Base-by-base conservation (phyloP, 768 basidiomycete genomes). In the Mycena crocata region DNA sequence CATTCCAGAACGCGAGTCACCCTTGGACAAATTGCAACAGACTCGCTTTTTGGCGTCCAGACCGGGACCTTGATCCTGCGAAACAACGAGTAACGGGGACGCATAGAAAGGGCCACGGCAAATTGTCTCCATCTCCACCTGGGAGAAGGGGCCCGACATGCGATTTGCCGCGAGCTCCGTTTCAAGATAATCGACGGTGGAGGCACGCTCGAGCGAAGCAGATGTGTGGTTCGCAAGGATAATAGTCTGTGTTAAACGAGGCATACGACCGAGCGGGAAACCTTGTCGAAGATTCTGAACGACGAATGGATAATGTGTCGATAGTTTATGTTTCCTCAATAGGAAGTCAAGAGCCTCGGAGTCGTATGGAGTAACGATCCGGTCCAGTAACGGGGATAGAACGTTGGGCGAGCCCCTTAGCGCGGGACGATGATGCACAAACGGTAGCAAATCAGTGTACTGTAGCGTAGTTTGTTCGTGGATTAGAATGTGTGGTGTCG, bases 181-280 rank as follows among this genome's bases (percentile, higher is more conserved):
- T 9, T 34, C 32, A 10, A 75, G 26, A 34, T 74, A 75, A 15
- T 68, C 62, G 4, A 15, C 19, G n/a, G 71, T 57, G 10, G 61
- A 37, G 10, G 51, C 14, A 28, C 23, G 40, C 73, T 48, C 15
- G 2, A 3, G 57, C 26, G 28, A 3, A n/a, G 59, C 68, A 2
- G 71, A 72, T 1, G 51, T 56, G n/a, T 64, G 61, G 31, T 76
- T 72, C 0, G 58, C 57, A 5, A 66, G 50, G 21, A 70, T 71
- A 42, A 63, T 57, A 0, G 64, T 56, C 7, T 48, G 21, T 8
- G 30, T 24, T 0, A 72, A 26, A 12, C 9, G 1, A 1, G 80
- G 76, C 70, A 83, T 78, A 2, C 69, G 42, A 1, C 80, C 79
- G 3, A 82, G 59, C 0, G 77, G 78, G 56, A 82, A 82, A 2